Evolutionary conservation across 192 early-diverging fungal genomes (phyloP), one percentile per base, ranked within the genome.

Genomic region (Helicostylum pulchrum): DNA sequence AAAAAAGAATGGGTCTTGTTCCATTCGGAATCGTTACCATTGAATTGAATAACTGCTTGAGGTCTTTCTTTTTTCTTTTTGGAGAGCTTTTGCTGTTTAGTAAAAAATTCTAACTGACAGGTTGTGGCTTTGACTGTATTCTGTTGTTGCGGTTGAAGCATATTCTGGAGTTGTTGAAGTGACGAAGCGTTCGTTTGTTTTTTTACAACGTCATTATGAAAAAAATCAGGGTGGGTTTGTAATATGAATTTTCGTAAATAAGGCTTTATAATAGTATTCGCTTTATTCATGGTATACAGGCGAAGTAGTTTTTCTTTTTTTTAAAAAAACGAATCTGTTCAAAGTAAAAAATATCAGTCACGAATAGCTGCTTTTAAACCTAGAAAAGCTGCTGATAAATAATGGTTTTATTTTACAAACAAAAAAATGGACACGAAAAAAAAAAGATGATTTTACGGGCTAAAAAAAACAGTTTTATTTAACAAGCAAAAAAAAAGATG

Each of bases 151-250:
- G 65, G 56, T 8, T 47, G 14, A 15, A 70, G 26, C n/a, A 58
- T 26, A 21, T 30, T 50, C 14, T 70, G 52, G 0, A 70, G 34
- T 30, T 57, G 44, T 32, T 70, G 68, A 6, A 70, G 31, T 0
- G 68, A 54, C 0, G 31, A 14, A 11, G 61, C 68, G 26, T 70
- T 70, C 14, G 6, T 26, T 23, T 55, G 23, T 36, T 70, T 70
- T 51, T 50, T 70, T 47, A 53, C 3, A 7, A 53, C 0, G 17
- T 70, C 68, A 50, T 63, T n/a, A 14, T 47, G 51, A 36, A 70
- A 70, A 26, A 70, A 70, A 43, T 70, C 68, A 12, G 68, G 68
- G 34, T 70, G 68, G 17, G 53, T 61, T 42, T 63, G 47, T 9
- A 70, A 36, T 39, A 70, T 61, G 0, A 70, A 39, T 12, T 64